These are phyloP conservation scores for Barbatosphaeria neglecta DNA, from an alignment of 495 filamentous ascomycete species.

Conservation along the genomic window DNA sequence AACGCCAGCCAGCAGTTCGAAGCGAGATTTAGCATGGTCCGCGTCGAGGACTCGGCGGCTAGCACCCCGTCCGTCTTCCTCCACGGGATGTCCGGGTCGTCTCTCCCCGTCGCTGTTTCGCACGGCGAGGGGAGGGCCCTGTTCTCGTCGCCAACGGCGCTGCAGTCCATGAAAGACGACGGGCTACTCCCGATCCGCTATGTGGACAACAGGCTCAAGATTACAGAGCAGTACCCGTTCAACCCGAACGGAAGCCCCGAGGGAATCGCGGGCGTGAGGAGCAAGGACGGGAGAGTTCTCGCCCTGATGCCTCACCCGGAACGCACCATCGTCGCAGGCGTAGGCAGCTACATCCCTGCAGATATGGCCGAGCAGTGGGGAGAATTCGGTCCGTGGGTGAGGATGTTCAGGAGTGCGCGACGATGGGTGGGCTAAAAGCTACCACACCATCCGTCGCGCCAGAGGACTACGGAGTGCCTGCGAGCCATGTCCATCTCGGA, in stretches of 20 bases:
- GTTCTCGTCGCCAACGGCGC: constrained; percentile 44
- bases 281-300: constrained; percentile 70
- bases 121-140: constrained; percentile 86
- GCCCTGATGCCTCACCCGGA: constrained; percentile 97
- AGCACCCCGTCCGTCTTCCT: constrained; percentile 70
- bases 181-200: constrained; percentile 64
- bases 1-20: constrained; percentile 91
- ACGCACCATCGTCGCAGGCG: constrained; percentile 74
- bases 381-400: constrained; percentile 80
- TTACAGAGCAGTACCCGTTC: constrained; percentile 74
- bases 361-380: constrained; percentile 60
- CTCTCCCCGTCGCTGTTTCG: constrained; percentile 76
- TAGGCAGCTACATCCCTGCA: constrained; percentile 62
- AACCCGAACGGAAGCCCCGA: constrained; percentile 90
- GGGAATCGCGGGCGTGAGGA: constrained; percentile 76
- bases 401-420: constrained; percentile 69
- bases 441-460: neutral
- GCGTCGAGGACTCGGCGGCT: constrained; percentile 49
- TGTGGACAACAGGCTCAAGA: constrained; percentile 63
- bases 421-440: constrained; percentile 64
- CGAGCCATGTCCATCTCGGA: neutral
- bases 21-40: constrained; percentile 79
- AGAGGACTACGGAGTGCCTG: too few relatives aligned
- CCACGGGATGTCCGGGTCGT: constrained; percentile 76
- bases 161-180: constrained; percentile 47